Percentiles rank a stretch among this genome's conserved stretches.
These are phyloP conservation scores for Diaporthe batatas DNA, from an alignment of 2,329 filamentous ascomycete species.

Conservation along the genomic window DNA sequence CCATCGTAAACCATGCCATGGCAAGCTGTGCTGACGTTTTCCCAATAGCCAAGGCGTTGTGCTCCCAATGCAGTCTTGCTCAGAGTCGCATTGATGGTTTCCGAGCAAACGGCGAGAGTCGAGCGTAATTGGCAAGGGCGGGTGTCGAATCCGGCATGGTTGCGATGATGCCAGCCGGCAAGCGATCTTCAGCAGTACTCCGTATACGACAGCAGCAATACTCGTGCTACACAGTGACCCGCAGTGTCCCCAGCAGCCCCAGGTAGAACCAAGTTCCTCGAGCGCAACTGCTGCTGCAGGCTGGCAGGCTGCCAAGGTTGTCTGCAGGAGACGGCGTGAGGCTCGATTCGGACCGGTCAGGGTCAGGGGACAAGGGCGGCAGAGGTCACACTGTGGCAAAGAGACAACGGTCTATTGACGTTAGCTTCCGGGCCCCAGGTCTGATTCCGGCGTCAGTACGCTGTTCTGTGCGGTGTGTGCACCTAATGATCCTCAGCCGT, in stretches of 20 bases:
- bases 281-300: neutral
- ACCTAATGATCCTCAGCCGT: neutral
- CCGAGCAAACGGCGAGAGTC: constrained; percentile 15
- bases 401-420: neutral
- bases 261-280: constrained; percentile 1
- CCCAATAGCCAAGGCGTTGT: neutral
- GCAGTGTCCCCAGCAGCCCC: neutral
- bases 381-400: neutral
- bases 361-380: neutral
- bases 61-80: neutral
- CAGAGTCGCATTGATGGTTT: neutral
- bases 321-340: constrained; percentile 5
- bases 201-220: no score
- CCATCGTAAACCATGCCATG: neutral
- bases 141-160: constrained; percentile 17
- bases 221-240: no score
- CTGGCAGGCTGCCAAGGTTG: constrained; percentile 9
- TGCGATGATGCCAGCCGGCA: constrained; percentile 17
- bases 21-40: neutral
- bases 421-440: constrained; percentile 11
- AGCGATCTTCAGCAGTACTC: neutral
- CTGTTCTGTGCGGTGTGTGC: neutral
- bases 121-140: neutral
- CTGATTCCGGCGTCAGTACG: neutral
- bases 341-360: constrained; percentile 12